Conservation (phyloP, 208 protist species). For the Leishmania arabica region DNA sequence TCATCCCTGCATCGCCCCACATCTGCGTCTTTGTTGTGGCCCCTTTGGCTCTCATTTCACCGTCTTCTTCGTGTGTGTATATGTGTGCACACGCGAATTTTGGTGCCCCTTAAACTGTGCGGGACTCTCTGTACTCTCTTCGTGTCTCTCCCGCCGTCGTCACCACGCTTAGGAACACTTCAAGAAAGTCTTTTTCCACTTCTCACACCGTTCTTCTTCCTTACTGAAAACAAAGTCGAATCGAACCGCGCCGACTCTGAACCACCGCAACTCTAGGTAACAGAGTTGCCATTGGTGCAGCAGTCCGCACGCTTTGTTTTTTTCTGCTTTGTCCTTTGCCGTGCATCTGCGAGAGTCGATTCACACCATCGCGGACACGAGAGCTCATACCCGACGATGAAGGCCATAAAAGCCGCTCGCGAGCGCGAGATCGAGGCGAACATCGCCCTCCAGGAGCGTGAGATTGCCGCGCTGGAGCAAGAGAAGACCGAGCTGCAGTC, state of each 20-base stretch:
- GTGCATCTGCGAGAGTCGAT: neutral
- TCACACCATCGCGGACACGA: neutral
- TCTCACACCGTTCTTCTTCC: no score
- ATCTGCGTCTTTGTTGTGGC: neutral
- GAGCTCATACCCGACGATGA: constrained; percentile 31
- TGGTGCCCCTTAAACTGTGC: neutral
- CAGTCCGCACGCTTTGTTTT: neutral
- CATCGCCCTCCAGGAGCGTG: constrained; percentile 60
- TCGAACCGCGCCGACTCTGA: neutral
- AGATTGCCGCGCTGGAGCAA: constrained; percentile 60
- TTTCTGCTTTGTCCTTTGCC: neutral
- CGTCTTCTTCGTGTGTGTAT: neutral
- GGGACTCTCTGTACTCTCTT: neutral
- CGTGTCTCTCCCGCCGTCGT: neutral
- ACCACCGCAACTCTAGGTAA: neutral
- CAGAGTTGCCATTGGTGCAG: neutral
- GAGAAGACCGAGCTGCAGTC: constrained; percentile 60
- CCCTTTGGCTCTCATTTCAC: neutral
- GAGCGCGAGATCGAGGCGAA: constrained; percentile 65
- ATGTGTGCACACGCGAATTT: neutral
- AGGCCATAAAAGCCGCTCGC: constrained; percentile 52
- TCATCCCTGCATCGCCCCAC: neutral
- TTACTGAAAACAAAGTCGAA: no score
- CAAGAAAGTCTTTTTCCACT: neutral
- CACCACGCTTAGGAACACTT: neutral